A percentile compares a stretch with the other conserved stretches of the same genome.
phyloP scores from a whole-genome alignment of 2,329 filamentous ascomycete genomes.

The Trichoderma asperellum region DNA sequence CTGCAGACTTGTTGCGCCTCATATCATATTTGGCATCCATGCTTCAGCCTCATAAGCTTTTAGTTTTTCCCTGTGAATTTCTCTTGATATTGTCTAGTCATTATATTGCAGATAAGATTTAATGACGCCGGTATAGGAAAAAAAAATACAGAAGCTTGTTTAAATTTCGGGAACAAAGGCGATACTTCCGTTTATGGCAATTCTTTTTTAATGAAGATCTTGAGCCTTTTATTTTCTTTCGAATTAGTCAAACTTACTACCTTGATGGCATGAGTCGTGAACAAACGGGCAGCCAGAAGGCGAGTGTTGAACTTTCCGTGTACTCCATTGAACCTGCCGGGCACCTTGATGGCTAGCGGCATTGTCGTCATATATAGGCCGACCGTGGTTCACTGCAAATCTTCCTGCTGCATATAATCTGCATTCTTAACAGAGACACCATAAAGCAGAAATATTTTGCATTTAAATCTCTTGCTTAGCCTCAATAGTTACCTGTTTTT shows the following conservation, averaged over 20 bases:
- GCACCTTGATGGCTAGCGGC: constrained; percentile 20
- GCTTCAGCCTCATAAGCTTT: not conserved
- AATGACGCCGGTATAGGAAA: not conserved
- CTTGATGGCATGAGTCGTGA: constrained; percentile 3
- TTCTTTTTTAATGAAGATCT: not conserved
- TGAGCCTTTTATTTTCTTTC: not conserved
- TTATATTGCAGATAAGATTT: not conserved
- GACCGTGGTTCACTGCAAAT: not conserved
- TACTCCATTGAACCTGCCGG: not conserved
- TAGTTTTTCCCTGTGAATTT: not conserved
- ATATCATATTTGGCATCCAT: not conserved
- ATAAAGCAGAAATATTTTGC: not conserved
- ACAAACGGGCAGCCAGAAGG: not conserved
- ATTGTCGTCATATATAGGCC: constrained; percentile 2
- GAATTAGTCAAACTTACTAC: not conserved
- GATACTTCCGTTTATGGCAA: not conserved
- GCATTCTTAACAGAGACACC: not conserved
- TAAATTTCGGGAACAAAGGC: not conserved
- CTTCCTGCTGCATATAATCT: not conserved
- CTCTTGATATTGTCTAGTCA: not conserved
- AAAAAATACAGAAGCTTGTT: not conserved
- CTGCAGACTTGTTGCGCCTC: not conserved
- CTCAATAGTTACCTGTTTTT: not conserved
- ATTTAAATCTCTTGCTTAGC: not conserved
- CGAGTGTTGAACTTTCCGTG: not conserved